Percentiles rank a stretch among this genome's conserved stretches.
Conservation (phyloP, 148 eudicot genomes). For the Beta vulgaris region DNA sequence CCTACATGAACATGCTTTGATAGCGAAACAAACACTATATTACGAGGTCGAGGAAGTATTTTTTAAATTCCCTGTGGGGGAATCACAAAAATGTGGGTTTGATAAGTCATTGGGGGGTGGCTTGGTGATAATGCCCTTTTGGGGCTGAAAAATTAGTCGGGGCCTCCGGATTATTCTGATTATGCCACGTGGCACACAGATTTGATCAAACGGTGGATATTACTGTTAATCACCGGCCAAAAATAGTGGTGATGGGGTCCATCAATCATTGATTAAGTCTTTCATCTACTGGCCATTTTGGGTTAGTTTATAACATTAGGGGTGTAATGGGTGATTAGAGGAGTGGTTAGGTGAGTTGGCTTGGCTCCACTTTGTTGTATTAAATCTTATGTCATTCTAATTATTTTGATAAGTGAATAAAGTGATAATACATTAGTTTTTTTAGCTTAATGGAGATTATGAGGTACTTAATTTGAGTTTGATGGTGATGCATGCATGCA, state of each 20-base stretch:
- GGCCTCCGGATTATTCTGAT: conserved; percentile 38
- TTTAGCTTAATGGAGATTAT: conserved; percentile 5
- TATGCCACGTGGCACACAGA: conserved; percentile 35
- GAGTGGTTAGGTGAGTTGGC: conserved; percentile 34
- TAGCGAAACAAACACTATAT: no score
- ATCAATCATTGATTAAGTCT: conserved; percentile 30
- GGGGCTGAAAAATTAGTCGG: conserved; percentile 15
- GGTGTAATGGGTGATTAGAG: conserved; percentile 18
- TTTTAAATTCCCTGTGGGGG: no score
- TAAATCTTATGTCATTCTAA: conserved; percentile 14
- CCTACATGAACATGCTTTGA: no score
- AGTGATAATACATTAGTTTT: neutral
- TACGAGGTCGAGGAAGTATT: no score
- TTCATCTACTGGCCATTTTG: conserved; percentile 15
- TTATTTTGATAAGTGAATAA: neutral
- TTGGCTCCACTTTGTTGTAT: conserved; percentile 17
- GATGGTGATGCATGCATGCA: neutral
- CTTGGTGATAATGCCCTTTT: neutral
- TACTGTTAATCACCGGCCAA: conserved; percentile 29
- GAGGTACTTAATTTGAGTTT: neutral
- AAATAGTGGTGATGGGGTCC: conserved; percentile 25
- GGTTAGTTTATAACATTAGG: conserved; percentile 14
- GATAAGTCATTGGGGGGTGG: neutral
- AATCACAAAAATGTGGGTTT: conserved; percentile 8
- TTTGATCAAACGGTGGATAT: conserved; percentile 24